These are phyloP conservation scores for Shiraia sp. DNA, from an alignment of 2,329 filamentous ascomycete genomes.

Conservation along the genomic window DNA sequence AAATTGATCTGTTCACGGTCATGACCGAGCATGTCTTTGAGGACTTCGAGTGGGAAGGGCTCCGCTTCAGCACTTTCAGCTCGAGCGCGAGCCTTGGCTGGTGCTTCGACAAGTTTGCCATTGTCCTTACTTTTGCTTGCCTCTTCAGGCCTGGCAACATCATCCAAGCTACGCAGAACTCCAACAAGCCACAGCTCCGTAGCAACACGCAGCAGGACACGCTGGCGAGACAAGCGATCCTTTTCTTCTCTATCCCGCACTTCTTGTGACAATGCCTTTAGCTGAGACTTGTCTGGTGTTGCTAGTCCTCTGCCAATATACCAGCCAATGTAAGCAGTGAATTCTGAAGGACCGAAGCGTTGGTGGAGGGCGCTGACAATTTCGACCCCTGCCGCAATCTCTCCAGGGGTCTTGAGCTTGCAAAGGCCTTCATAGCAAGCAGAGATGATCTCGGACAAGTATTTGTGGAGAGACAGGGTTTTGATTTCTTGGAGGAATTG, in stretches of 20 bases:
- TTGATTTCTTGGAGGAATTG: constrained; percentile 91
- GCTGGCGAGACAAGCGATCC: constrained; percentile 83
- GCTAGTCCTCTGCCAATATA: constrained; percentile 87
- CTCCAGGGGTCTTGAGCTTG: constrained; percentile 87
- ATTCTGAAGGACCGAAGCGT: constrained; percentile 86
- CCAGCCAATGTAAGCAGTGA: constrained; percentile 91
- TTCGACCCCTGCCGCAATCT: constrained; percentile 89
- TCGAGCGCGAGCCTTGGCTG: constrained; percentile 65
- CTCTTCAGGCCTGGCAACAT: constrained; percentile 68
- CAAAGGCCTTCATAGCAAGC: constrained; percentile 94
- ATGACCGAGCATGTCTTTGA: constrained; percentile 93
- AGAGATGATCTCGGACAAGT: constrained; percentile 94
- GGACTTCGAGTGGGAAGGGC: constrained; percentile 93
- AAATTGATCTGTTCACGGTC: constrained; percentile 92
- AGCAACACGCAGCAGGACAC: constrained; percentile 83
- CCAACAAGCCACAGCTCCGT: constrained; percentile 96
- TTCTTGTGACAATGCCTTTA: constrained; percentile 80
- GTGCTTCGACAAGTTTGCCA: constrained; percentile 56
- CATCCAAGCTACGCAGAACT: constrained; percentile 78
- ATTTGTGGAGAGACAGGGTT: constrained; percentile 90
- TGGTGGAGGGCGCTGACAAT: constrained; percentile 95
- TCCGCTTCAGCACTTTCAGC: constrained; percentile 72
- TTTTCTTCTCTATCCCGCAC: constrained; percentile 94
- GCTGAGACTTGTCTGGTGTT: constrained; percentile 80
- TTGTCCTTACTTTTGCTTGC: constrained; percentile 63